These are phyloP conservation scores for Pythium volutum DNA, from an alignment of 352 stramenopile species.

Conservation along the genomic window DNA sequence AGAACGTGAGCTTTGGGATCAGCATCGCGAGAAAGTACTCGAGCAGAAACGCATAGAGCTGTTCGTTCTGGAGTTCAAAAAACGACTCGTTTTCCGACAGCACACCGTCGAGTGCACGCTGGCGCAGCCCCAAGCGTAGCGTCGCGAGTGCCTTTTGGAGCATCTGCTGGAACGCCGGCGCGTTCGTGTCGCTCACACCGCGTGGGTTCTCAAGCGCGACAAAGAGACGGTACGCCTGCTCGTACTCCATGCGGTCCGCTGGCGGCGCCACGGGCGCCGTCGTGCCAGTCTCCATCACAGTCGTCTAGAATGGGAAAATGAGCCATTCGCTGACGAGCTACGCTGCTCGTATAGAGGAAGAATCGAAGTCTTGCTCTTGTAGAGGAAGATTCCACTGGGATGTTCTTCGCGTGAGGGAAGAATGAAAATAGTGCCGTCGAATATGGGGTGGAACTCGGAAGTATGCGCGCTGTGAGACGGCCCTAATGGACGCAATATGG, in stretches of 20 bases:
- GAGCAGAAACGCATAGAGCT: constrained; percentile 80
- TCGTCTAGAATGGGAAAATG: background rate
- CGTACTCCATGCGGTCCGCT: constrained; percentile 35
- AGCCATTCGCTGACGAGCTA: background rate
- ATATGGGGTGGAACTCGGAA: background rate
- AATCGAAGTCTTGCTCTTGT: constrained; percentile 15
- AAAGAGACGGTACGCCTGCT: constrained; percentile 39
- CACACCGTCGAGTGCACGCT: constrained; percentile 61
- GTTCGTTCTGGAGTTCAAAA: constrained; percentile 75
- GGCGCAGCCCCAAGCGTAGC: constrained; percentile 39
- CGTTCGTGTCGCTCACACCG: constrained; percentile 38
- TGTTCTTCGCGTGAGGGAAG: constrained; percentile 2
- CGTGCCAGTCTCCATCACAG: constrained; percentile 6
- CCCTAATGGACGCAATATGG: background rate
- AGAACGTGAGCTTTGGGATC: constrained; percentile 71
- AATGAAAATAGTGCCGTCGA: background rate
- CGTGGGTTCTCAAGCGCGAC: constrained; percentile 40
- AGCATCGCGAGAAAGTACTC: constrained; percentile 83
- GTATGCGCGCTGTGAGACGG: too few relatives aligned
- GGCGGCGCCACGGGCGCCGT: background rate
- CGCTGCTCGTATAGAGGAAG: constrained; percentile 29
- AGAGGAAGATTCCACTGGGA: constrained; percentile 1
- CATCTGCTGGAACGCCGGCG: constrained; percentile 45
- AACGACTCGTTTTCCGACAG: constrained; percentile 73
- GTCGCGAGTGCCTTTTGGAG: constrained; percentile 31